Conservation (phyloP, 2,329 filamentous ascomycete species). For the Didymella pinodella region DNA sequence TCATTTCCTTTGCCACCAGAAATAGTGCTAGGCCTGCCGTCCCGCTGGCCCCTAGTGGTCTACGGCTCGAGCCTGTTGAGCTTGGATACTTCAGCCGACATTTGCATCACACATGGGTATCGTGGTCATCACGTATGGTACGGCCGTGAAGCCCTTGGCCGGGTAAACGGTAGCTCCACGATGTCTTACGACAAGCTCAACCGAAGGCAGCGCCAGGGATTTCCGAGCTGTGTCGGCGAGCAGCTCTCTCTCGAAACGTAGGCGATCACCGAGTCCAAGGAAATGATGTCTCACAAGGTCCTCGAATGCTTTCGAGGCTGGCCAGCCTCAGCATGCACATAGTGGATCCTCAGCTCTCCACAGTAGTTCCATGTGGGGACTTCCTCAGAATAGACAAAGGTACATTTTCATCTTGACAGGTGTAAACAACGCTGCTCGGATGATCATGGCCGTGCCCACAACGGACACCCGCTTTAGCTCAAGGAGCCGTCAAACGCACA, state of each 20-base stretch:
- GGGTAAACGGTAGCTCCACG: not conserved
- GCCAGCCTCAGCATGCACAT: constrained; percentile 2
- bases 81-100: not conserved
- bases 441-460: not conserved
- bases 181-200: not conserved
- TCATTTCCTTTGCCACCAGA: constrained; percentile 13
- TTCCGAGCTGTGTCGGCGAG: constrained; percentile 2
- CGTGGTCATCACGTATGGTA: not conserved
- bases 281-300: constrained; percentile 6
- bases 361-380: not conserved
- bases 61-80: constrained; percentile 3
- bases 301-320: not conserved
- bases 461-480: constrained; percentile 1
- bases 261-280: not conserved
- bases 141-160: not conserved
- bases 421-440: not conserved
- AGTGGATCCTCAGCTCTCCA: constrained; percentile 16
- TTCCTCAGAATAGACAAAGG: not conserved
- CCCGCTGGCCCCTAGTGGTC: constrained; percentile 9
- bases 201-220: not conserved
- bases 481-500: constrained; percentile 4
- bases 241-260: constrained; percentile 1
- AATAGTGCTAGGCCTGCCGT: constrained; percentile 18
- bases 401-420: not conserved
- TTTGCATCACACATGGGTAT: constrained; percentile 1